Evolutionary conservation across 805 yeast species (phyloP), one percentile per base, ranked within the genome.

Genomic region (Wilhelminamyces savonicus): DNA sequence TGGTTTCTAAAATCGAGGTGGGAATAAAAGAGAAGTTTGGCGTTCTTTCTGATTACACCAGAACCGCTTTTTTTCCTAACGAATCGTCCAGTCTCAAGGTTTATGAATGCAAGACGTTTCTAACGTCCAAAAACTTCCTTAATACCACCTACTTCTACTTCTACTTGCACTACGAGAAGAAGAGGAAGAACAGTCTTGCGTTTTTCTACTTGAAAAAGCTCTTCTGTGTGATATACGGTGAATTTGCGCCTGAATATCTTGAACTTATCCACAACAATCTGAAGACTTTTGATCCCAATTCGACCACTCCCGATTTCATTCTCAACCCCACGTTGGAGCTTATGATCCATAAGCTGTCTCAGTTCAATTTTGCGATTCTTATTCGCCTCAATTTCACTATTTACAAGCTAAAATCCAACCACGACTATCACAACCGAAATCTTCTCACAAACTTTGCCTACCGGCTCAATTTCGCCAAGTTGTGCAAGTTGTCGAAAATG

Each of bases 301-400:
- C 32, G n/a, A 31, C 32, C 5, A 32, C 24, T 7, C 58, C 66
- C 3, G 70, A 60, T 26, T 50, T 59, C 27, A 43, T 63, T 7
- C 28, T 74, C 19, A 70, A 62, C 31, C 75, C 78, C 13, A 24
- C 49, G 4, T 21, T 59, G 4, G 48, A 54, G 21, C 25, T 39
- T 2, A 28, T 38, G 24, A 35, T 47, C 22, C 74, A 69, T 41
- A 62, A 56, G 35, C 41, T 46, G 4, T 44, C 43, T 17, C 64
- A 56, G 31, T 16, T 58, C 8, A 34, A 34, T 19, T 43, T 61
- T 16, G 40, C 55, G 2, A 17, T 58, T 0, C 30, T 53, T 22
- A 20, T 52, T 3, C 41, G 57, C 27, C 28, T 58, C 6, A 50
- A 53, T 24, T 28, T 37, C n/a, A 29, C 42, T 3, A 43, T 61